These are phyloP conservation scores for Fusarium sp. DNA, from an alignment of 2,329 filamentous ascomycete genomes.

Conservation along the genomic window DNA sequence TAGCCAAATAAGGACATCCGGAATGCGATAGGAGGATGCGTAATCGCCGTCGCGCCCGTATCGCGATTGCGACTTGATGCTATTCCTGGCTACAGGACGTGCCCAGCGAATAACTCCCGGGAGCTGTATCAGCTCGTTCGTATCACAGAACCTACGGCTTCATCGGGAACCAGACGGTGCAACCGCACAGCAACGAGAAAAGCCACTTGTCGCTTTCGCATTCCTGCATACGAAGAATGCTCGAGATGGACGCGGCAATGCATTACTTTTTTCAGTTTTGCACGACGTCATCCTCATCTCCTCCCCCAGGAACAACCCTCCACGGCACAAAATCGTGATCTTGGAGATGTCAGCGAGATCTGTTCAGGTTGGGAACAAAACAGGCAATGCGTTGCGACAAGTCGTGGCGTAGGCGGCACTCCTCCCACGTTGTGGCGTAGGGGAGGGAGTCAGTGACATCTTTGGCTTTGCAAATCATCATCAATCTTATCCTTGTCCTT, in stretches of 20 bases:
- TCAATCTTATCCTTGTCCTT: neutral
- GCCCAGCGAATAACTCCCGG: neutral
- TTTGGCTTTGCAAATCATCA: neutral
- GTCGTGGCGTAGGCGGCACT: conserved; percentile 14
- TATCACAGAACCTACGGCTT: conserved; percentile 11
- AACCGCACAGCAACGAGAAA: conserved; percentile 5
- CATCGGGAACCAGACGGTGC: conserved; percentile 10
- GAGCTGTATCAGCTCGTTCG: conserved; percentile 9
- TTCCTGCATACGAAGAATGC: neutral
- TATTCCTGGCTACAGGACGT: conserved; percentile 30
- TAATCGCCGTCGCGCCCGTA: conserved; percentile 19
- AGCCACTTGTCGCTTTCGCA: conserved; percentile 27
- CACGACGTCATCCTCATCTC: conserved; percentile 21
- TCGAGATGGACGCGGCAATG: conserved; percentile 9
- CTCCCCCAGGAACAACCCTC: neutral
- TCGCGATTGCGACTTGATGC: conserved; percentile 24
- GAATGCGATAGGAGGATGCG: conserved; percentile 16
- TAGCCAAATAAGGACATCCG: conserved; percentile 1
- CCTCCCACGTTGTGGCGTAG: conserved; percentile 3
- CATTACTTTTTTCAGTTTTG: conserved; percentile 3
- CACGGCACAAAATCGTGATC: conserved; percentile 16
- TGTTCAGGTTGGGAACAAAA: conserved; percentile 16
- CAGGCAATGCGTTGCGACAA: conserved; percentile 10
- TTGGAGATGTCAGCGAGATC: conserved; percentile 9
- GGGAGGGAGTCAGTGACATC: conserved; percentile 20